Evolutionary conservation across 2,329 filamentous ascomycete species (phyloP).

Genomic region (Cladorrhinum sp.): DNA sequence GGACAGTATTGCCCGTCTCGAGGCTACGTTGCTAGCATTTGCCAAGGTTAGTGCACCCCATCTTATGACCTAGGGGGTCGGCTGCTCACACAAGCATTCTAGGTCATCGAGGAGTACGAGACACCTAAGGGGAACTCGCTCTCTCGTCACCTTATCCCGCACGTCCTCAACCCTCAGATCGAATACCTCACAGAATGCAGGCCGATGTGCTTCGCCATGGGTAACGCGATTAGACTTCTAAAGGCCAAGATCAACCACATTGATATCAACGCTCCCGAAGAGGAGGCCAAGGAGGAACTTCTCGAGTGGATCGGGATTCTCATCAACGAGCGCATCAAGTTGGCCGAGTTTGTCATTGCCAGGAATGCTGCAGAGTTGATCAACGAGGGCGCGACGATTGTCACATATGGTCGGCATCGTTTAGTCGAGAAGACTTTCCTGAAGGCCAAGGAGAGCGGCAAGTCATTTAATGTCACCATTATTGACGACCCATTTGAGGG

Average conservation of each 20-base stretch:
- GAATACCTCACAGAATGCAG: conserved; percentile 90
- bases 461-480: conserved; percentile 77
- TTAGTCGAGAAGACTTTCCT: conserved; percentile 82
- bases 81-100: conserved; percentile 11
- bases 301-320: conserved; percentile 82
- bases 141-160: conserved; percentile 84
- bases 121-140: conserved; percentile 83
- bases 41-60: conserved; percentile 61
- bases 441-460: conserved; percentile 66
- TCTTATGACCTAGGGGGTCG: too few species aligned
- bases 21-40: conserved; percentile 84
- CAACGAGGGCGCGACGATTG: conserved; percentile 71
- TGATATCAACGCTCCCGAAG: conserved; percentile 79
- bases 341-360: conserved; percentile 83
- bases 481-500: conserved; percentile 66
- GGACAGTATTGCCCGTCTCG: conserved; percentile 83
- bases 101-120: conserved; percentile 91
- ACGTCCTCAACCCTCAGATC: conserved; percentile 91
- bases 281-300: conserved; percentile 75
- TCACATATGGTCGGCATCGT: conserved; percentile 83
- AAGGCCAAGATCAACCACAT: conserved; percentile 91
- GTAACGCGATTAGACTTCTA: conserved; percentile 91
- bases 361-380: conserved; percentile 73
- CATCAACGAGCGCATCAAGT: conserved; percentile 83
- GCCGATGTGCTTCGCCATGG: conserved; percentile 95